A percentile compares a stretch with the other conserved stretches of the same genome.
Conservation (phyloP, 2,329 filamentous ascomycete species). For the Diaporthe velutina region DNA sequence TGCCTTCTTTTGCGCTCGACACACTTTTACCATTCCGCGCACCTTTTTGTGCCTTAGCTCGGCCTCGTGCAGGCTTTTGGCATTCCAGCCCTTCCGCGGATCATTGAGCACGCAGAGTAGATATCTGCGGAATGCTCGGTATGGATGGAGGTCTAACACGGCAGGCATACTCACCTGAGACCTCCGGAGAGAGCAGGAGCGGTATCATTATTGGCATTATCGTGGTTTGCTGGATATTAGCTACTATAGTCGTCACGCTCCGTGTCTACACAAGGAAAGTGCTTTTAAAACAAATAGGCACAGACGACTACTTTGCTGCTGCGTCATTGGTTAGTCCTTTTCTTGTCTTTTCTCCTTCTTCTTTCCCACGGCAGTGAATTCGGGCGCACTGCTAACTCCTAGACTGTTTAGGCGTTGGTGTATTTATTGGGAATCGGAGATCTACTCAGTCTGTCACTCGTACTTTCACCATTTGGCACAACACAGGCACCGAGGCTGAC, state of each 20-base stretch:
- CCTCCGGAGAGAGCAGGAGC: background rate
- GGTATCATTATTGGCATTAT: background rate
- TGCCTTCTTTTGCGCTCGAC: background rate
- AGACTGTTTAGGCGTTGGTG: background rate
- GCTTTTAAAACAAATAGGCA: constrained; percentile 1
- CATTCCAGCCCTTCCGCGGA: background rate
- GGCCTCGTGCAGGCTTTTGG: background rate
- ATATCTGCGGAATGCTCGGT: background rate
- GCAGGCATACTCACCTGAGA: background rate
- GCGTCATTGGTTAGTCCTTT: background rate
- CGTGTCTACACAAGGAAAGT: constrained; percentile 10
- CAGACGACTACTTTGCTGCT: constrained; percentile 9
- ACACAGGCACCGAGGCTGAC: background rate
- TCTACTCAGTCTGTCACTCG: background rate
- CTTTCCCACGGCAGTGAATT: no score
- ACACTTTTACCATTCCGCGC: no score
- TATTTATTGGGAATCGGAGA: constrained; percentile 5
- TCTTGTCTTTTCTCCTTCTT: no score
- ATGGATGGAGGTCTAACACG: background rate
- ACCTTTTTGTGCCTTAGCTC: background rate
- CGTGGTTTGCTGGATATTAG: background rate
- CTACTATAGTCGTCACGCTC: background rate
- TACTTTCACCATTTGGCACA: background rate
- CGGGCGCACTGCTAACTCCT: background rate
- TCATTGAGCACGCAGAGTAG: background rate